Conservation (phyloP, 768 basidiomycete species). For the Suillus lakei region DNA sequence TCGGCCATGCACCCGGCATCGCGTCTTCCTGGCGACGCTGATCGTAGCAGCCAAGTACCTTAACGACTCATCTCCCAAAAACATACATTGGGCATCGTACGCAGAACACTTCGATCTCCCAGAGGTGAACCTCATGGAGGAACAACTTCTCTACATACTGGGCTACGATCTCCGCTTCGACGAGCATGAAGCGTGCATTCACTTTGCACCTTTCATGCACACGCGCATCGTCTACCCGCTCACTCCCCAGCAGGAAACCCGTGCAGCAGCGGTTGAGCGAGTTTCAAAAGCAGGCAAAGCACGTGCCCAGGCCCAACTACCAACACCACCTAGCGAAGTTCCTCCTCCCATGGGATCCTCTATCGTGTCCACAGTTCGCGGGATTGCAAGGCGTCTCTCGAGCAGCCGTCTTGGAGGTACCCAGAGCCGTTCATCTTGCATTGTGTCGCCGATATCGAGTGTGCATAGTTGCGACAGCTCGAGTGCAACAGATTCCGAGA, state of each 20-base stretch:
- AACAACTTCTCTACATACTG: conserved; percentile 89
- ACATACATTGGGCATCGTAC: conserved; percentile 89
- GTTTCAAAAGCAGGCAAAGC: conserved; percentile 59
- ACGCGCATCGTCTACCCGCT: conserved; percentile 18
- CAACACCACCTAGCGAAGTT: conserved; percentile 46
- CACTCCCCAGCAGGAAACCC: conserved; percentile 46
- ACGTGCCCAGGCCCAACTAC: conserved; percentile 52
- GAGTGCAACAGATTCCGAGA: conserved; percentile 57
- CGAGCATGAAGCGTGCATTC: conserved; percentile 75
- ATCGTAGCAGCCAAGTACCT: conserved; percentile 97
- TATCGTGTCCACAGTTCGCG: conserved; percentile 59
- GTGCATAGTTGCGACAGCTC: conserved; percentile 49
- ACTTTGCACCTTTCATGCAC: conserved; percentile 73
- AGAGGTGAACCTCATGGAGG: conserved; percentile 97
- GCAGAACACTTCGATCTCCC: conserved; percentile 73
- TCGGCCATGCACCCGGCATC: conserved; percentile 90
- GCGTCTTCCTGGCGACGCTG: conserved; percentile 94
- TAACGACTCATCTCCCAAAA: conserved; percentile 96
- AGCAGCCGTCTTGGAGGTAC: conserved; percentile 40
- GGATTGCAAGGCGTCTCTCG: conserved; percentile 62
- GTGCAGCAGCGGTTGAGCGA: conserved; percentile 57
- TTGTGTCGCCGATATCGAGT: conserved; percentile 38
- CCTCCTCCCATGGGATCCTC: conserved; percentile 36
- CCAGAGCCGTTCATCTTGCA: conserved; percentile 26
- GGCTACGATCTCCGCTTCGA: conserved; percentile 92